phyloP scores from a whole-genome alignment of 2,329 filamentous ascomycete species.

The Scytalidium sp. region DNA sequence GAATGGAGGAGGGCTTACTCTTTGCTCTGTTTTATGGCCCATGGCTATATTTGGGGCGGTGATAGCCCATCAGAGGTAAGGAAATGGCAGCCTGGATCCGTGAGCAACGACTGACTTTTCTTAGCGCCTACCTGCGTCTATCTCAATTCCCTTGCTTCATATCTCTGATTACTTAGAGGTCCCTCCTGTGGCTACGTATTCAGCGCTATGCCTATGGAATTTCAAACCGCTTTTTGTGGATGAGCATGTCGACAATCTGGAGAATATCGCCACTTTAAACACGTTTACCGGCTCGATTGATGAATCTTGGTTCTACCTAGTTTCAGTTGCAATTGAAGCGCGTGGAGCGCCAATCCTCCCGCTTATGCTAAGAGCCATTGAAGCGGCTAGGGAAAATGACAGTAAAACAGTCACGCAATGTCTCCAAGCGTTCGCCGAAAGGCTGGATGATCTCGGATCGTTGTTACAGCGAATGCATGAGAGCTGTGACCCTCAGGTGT shows the following conservation, averaged over 20 bases:
- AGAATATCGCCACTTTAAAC: slow-evolving; percentile 82
- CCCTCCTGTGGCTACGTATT: slow-evolving; percentile 91
- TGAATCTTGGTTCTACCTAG: slow-evolving; percentile 98
- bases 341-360: slow-evolving; percentile 83
- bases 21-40: slow-evolving; percentile 84
- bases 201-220: slow-evolving; percentile 92
- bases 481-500: slow-evolving; percentile 88
- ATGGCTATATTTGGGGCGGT: slow-evolving; percentile 96
- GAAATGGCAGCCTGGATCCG: not conserved
- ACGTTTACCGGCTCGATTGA: slow-evolving; percentile 94
- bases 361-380: slow-evolving; percentile 84
- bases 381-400: slow-evolving; percentile 71
- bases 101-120: slow-evolving; percentile 10
- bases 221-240: slow-evolving; percentile 87
- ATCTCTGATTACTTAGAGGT: slow-evolving; percentile 78
- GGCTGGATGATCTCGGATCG: slow-evolving; percentile 76
- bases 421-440: slow-evolving; percentile 80
- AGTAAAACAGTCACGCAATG: slow-evolving; percentile 69
- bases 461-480: slow-evolving; percentile 91
- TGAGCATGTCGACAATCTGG: slow-evolving; percentile 76
- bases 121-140: slow-evolving; percentile 67
- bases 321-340: slow-evolving; percentile 94
- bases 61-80: slow-evolving; percentile 72
- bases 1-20: slow-evolving; percentile 96
- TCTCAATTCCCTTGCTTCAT: slow-evolving; percentile 78